Evolutionary conservation across 345 rosid species (phyloP).

Genomic region (Excoecaria cochinchinensis): DNA sequence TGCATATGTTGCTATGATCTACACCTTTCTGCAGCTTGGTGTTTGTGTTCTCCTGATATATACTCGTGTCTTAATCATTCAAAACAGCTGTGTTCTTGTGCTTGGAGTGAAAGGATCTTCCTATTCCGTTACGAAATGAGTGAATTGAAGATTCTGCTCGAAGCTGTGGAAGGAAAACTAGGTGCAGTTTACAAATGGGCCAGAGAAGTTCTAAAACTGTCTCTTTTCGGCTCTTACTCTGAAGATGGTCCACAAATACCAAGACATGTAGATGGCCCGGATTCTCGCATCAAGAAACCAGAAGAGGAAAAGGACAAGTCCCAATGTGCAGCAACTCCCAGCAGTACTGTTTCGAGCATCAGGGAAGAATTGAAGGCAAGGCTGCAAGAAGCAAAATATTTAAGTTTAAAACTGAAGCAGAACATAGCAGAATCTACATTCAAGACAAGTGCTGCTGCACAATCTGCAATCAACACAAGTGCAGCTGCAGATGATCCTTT

Average conservation of each 20-base stretch:
- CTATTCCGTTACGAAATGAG: constrained; percentile 45
- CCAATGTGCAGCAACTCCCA: constrained; percentile 9
- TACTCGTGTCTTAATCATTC: constrained; percentile 59
- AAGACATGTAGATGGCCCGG: neutral
- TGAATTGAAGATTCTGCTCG: constrained; percentile 55
- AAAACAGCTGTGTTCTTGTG: constrained; percentile 66
- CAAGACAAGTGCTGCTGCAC: constrained; percentile 3
- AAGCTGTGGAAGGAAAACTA: constrained; percentile 59
- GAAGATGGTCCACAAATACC: constrained; percentile 12
- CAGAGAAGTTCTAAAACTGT: constrained; percentile 34
- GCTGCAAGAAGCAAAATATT: constrained; percentile 15
- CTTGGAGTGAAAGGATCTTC: constrained; percentile 49
- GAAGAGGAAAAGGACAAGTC: constrained; percentile 18
- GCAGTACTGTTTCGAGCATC: constrained; percentile 22
- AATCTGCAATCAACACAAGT: constrained; percentile 1
- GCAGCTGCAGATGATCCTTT: constrained; percentile 8
- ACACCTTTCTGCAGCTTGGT: constrained; percentile 62
- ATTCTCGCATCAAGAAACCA: constrained; percentile 8
- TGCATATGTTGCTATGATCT: constrained; percentile 53
- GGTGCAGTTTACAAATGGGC: constrained; percentile 51
- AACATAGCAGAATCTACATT: constrained; percentile 4
- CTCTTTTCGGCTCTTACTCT: constrained; percentile 18
- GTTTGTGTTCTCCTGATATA: constrained; percentile 51
- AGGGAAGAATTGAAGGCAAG: constrained; percentile 37
- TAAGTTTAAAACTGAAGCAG: constrained; percentile 19